Evolutionary conservation across 371 early-diverging fungal species (phyloP), one percentile per base, ranked within the genome.

Genomic region (Mucor circinelloides): DNA sequence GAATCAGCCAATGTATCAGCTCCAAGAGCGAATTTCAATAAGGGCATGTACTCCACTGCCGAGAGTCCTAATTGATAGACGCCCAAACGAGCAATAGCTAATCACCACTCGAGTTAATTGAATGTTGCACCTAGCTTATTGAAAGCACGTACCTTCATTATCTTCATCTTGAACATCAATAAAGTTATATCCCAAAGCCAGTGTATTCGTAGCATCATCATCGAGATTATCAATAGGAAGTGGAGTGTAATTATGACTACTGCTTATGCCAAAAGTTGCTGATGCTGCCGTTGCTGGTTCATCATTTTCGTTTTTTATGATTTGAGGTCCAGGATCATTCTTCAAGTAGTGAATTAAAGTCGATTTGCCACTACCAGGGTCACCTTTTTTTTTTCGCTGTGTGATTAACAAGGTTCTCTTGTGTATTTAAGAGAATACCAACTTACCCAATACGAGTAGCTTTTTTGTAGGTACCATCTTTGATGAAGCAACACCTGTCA

Each of bases 121-220:
- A 28, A 32, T 19, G 19, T 25, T 63, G 48, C 32, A 61, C 19
- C 61, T 13, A 60, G 4, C 13, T 23, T 32, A 34, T 19, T 6
- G 5, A 17, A 13, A 1, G 10, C 1, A 21, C 40, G 19, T 82
- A 87, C 91, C 91, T 84, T 88, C 90, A 65, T 88, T 89, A 70
- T 95, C 95, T 71, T 92, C 91, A 69, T 96, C 96, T 66, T 86
- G 86, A 32, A 97, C 85, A 70, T 96, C 94, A 70, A 91, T 82
- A 82, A 85, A 95, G 5, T 89, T 86, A 70, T 93, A 96, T 31
- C 93, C 88, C 48, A 96, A 79, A 21, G 93, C 95, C 56, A 96
- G 80, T 28, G 93, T 93, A 60, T 87, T 89, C 63, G 89, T 88
- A 64, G 85, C 78, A 69, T 83, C 79, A 70, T 88, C 82, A 60